These are phyloP conservation scores for Tricholoma hemisulphureum DNA, from an alignment of 768 basidiomycete genomes.

Conservation along the genomic window DNA sequence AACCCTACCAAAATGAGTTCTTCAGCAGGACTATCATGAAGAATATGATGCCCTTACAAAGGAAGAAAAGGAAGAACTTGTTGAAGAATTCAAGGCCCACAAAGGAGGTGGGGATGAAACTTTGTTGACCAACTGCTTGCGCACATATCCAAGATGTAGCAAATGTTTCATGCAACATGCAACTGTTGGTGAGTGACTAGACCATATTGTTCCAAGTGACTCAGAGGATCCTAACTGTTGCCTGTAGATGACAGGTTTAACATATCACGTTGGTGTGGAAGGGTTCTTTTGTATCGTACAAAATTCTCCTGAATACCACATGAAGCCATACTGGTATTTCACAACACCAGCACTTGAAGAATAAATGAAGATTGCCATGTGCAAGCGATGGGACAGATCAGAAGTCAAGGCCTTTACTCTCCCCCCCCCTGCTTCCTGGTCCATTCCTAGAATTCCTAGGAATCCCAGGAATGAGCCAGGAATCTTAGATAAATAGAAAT, in stretches of 20 bases:
- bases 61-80: neutral
- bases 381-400: neutral
- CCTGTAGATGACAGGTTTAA: neutral
- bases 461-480: no score
- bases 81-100: neutral
- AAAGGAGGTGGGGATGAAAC: neutral
- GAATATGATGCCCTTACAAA: neutral
- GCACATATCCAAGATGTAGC: neutral
- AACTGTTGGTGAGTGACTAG: neutral
- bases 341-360: neutral
- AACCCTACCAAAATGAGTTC: neutral
- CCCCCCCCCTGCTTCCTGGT: no score
- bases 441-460: no score
- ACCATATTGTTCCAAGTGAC: neutral
- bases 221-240: neutral
- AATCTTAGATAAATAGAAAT: no score
- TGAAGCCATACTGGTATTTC: neutral
- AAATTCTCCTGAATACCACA: neutral
- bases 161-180: neutral
- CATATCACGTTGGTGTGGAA: neutral
- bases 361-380: neutral
- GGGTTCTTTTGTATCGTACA: neutral
- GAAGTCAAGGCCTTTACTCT: no score
- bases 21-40: neutral
- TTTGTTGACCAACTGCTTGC: neutral